Conservation (phyloP, 2,329 filamentous ascomycete genomes). For the Pseudocercospora macadamiae region DNA sequence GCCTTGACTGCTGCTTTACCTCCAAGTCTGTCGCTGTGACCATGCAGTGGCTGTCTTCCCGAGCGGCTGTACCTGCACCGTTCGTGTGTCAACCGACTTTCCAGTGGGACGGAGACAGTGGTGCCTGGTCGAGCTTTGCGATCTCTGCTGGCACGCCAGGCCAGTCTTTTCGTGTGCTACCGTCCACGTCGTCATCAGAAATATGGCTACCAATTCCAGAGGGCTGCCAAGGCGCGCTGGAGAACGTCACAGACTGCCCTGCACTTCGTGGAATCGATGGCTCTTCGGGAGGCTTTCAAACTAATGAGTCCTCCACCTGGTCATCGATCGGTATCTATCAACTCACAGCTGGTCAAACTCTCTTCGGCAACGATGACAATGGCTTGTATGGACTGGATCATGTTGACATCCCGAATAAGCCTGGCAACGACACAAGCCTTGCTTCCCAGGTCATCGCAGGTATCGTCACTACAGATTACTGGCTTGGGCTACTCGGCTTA, state of each 20-base stretch:
- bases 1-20: no score
- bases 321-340: slow-evolving; percentile 11
- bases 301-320: slow-evolving; percentile 34
- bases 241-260: slow-evolving; percentile 20
- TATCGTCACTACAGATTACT: slow-evolving; percentile 8
- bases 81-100: slow-evolving; percentile 9
- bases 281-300: slow-evolving; percentile 31
- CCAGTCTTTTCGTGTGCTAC: slow-evolving; percentile 21
- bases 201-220: slow-evolving; percentile 16
- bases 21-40: no score
- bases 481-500: slow-evolving; percentile 15
- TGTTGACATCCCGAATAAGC: slow-evolving; percentile 1
- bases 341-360: slow-evolving; percentile 9
- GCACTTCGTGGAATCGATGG: slow-evolving; percentile 13
- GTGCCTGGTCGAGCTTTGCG: slow-evolving; percentile 31
- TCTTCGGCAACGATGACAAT: slow-evolving; percentile 10
- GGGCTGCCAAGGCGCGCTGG: slow-evolving; percentile 16
- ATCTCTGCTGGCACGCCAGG: slow-evolving; percentile 31
- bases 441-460: slow-evolving; percentile 13
- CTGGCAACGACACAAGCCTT: neutral
- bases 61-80: slow-evolving; percentile 8
- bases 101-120: slow-evolving; percentile 31
- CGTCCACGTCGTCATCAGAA: slow-evolving; percentile 10
- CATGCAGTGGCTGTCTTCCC: no score
- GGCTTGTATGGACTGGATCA: slow-evolving; percentile 14